Evolutionary conservation across 2,329 filamentous ascomycete genomes (phyloP).

Genomic region (Botrytis pseudocinerea): DNA sequence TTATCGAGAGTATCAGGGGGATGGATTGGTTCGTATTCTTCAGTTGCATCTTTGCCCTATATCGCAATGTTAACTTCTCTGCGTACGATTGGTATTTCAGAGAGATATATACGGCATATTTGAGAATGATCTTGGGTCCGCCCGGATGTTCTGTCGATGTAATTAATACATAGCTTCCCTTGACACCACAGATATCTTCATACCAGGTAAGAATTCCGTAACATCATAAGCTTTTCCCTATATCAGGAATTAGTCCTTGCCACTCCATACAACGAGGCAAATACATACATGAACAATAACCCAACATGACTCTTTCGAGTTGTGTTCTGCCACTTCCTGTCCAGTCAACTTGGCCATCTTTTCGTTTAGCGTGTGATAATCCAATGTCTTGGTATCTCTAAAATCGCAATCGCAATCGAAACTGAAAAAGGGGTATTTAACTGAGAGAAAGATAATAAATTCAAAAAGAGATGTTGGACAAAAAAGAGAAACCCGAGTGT

Average conservation of each 20-base stretch:
- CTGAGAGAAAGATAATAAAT: background rate
- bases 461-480: background rate
- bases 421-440: background rate
- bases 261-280: background rate
- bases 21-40: conserved; percentile 86
- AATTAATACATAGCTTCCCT: background rate
- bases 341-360: conserved; percentile 47
- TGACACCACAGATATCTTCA: conserved; percentile 28
- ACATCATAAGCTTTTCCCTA: conserved; percentile 84
- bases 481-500: background rate
- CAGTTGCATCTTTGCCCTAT: conserved; percentile 82
- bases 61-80: background rate
- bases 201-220: conserved; percentile 80
- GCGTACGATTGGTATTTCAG: background rate
- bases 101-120: conserved; percentile 68
- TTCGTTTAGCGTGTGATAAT: conserved; percentile 15
- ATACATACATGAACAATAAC: conserved; percentile 73
- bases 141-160: conserved; percentile 72
- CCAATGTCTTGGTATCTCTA: background rate
- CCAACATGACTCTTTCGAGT: conserved; percentile 83
- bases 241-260: conserved; percentile 29
- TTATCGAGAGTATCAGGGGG: conserved; percentile 85
- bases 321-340: conserved; percentile 69
- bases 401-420: background rate
- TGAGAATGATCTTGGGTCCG: conserved; percentile 89